Percentiles rank a stretch among this genome's conserved stretches.
Evolutionary conservation across 768 basidiomycete species (phyloP).

Genomic region (Lanmaoa pseudosensibilis): DNA sequence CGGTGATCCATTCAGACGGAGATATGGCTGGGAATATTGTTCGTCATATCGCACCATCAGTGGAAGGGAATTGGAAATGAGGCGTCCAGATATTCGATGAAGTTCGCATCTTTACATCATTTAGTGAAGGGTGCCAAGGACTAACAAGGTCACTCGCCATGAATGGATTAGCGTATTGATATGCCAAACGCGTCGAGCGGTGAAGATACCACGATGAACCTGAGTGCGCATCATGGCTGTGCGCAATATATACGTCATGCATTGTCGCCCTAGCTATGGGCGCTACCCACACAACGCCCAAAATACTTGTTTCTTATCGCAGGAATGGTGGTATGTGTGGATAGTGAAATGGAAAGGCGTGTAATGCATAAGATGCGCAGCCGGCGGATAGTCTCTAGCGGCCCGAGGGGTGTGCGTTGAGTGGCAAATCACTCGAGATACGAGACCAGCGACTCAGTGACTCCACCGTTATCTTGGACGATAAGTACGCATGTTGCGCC

Average conservation of each 20-base stretch:
- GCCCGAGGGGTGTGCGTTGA: neutral
- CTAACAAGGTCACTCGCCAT: neutral
- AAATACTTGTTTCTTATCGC: neutral
- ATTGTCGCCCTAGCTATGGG: neutral
- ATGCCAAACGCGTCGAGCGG: neutral
- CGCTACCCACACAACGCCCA: neutral
- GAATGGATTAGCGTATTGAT: neutral
- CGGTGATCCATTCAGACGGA: neutral
- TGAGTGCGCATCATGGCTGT: neutral
- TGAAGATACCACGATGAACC: neutral
- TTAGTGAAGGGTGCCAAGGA: neutral
- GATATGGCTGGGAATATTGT: neutral
- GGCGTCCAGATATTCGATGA: neutral
- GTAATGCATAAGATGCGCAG: neutral
- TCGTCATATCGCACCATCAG: neutral
- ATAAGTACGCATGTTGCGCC: neutral
- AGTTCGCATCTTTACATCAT: neutral
- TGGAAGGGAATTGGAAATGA: neutral
- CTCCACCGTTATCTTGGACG: neutral
- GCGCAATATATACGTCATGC: neutral
- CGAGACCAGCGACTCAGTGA: too few relatives aligned
- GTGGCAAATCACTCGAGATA: slow-evolving; percentile 1
- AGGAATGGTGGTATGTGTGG: neutral
- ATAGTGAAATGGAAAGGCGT: neutral
- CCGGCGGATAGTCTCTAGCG: too few relatives aligned